phyloP scores from a whole-genome alignment of 2,329 filamentous ascomycete genomes.

The Teratosphaeriaceae sp. region DNA sequence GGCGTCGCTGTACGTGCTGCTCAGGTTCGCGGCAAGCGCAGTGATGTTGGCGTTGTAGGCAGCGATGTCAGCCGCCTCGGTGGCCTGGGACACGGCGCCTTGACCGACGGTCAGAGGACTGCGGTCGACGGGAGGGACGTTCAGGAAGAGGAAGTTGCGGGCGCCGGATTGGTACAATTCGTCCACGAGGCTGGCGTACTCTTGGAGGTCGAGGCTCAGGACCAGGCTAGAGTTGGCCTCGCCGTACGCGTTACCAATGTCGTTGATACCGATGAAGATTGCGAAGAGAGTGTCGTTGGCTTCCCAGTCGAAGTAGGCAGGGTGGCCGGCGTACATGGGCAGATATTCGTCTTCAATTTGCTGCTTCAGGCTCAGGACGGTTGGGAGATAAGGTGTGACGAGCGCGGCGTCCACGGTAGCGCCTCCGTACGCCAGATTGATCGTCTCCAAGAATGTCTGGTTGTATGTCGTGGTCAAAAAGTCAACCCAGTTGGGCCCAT shows the following conservation, averaged over 20 bases:
- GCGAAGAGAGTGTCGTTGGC: slow-evolving; percentile 38
- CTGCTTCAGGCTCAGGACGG: slow-evolving; percentile 46
- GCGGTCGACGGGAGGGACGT: slow-evolving; percentile 43
- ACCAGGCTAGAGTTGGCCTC: slow-evolving; percentile 28
- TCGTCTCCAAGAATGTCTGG: slow-evolving; percentile 39
- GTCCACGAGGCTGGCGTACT: slow-evolving; percentile 32
- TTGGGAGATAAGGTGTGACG: slow-evolving; percentile 44
- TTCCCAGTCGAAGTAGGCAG: slow-evolving; percentile 27
- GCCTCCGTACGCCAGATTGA: slow-evolving; percentile 46
- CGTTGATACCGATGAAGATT: slow-evolving; percentile 48
- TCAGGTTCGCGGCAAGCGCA: slow-evolving; percentile 37
- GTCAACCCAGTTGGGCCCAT: slow-evolving; percentile 52
- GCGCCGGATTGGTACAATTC: slow-evolving; percentile 41
- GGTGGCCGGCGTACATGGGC: slow-evolving; percentile 28
- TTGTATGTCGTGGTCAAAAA: slow-evolving; percentile 43
- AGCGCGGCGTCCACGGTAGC: slow-evolving; percentile 40
- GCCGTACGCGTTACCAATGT: slow-evolving; percentile 47
- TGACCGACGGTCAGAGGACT: slow-evolving; percentile 10
- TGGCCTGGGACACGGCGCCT: slow-evolving; percentile 18
- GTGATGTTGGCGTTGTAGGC: slow-evolving; percentile 46
- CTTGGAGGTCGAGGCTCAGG: slow-evolving; percentile 31
- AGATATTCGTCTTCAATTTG: slow-evolving; percentile 43
- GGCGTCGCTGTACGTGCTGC: slow-evolving; percentile 32
- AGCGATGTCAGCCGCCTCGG: slow-evolving; percentile 34
- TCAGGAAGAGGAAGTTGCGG: slow-evolving; percentile 45